A percentile compares a stretch with the other conserved stretches of the same genome.
These are phyloP conservation scores for Debaryomyces castellii DNA, from an alignment of 805 yeast species.

Conservation along the genomic window DNA sequence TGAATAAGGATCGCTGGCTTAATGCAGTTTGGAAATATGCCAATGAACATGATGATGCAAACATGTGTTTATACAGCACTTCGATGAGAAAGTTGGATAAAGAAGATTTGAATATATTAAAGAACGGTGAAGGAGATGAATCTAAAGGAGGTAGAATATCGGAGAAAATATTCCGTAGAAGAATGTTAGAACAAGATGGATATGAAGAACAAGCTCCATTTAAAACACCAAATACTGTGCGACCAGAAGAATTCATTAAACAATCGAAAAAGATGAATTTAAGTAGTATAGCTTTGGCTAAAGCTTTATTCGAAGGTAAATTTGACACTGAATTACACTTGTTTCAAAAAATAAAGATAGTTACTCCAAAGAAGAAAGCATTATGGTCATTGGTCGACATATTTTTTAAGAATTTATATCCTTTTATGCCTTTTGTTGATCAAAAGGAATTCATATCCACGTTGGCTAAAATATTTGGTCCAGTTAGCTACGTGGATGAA, in stretches of 20 bases:
- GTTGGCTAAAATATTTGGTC: conserved; percentile 19
- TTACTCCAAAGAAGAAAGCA: conserved; percentile 23
- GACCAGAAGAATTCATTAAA: not conserved
- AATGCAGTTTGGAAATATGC: conserved; percentile 5
- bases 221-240: not conserved
- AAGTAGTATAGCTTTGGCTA: conserved; percentile 4
- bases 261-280: not conserved
- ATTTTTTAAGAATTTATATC: conserved; percentile 25
- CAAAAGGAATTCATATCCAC: conserved; percentile 21
- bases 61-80: not conserved
- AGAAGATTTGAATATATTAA: not conserved
- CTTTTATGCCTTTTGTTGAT: conserved; percentile 28
- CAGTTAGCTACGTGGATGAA: conserved; percentile 17
- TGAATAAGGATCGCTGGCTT: conserved; percentile 42
- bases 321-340: conserved; percentile 14
- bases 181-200: conserved; percentile 10
- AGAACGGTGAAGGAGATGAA: not conserved
- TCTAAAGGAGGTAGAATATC: not conserved
- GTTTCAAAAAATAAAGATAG: conserved; percentile 14
- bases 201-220: conserved; percentile 10
- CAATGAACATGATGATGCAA: not conserved
- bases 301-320: conserved; percentile 7
- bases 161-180: conserved; percentile 8
- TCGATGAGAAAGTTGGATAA: conserved; percentile 1
- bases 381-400: conserved; percentile 25